Percentiles rank a stretch among this genome's conserved stretches.
Evolutionary conservation across 495 filamentous ascomycete species (phyloP).

Genomic region (Achaetomiella virescens): DNA sequence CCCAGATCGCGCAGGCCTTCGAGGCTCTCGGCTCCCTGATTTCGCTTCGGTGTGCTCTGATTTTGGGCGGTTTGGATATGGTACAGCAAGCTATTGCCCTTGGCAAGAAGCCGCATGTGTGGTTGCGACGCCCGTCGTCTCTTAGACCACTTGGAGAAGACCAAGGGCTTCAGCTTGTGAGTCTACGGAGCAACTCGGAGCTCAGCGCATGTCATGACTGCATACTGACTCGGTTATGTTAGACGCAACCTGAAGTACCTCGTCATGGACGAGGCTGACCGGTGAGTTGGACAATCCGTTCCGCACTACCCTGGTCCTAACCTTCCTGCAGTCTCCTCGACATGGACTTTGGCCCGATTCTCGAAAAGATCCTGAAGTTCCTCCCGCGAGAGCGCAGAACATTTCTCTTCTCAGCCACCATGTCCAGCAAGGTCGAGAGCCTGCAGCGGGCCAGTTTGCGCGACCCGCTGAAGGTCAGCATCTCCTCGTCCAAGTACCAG

Average conservation of each 20-base stretch:
- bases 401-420: slow-evolving; percentile 90
- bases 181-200: neutral
- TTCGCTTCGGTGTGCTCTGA: slow-evolving; percentile 65
- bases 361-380: slow-evolving; percentile 89
- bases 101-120: slow-evolving; percentile 88
- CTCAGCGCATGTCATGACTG: neutral
- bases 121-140: slow-evolving; percentile 82
- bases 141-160: slow-evolving; percentile 92
- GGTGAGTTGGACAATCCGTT: neutral
- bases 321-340: slow-evolving; percentile 58
- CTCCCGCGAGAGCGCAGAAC: slow-evolving; percentile 75
- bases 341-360: slow-evolving; percentile 85
- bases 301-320: neutral
- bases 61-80: slow-evolving; percentile 95
- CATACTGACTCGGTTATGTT: neutral
- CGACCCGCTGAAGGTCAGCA: slow-evolving; percentile 67
- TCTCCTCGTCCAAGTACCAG: slow-evolving; percentile 73
- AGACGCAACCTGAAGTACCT: slow-evolving; percentile 64
- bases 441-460: slow-evolving; percentile 81
- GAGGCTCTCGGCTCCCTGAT: slow-evolving; percentile 81
- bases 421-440: slow-evolving; percentile 85
- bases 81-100: slow-evolving; percentile 81
- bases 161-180: slow-evolving; percentile 83
- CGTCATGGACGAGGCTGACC: slow-evolving; percentile 92
- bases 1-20: slow-evolving; percentile 79